Evolutionary conservation across 345 rosid species (phyloP), one percentile per base, ranked within the genome.

Genomic region (Trapa incisa): DNA sequence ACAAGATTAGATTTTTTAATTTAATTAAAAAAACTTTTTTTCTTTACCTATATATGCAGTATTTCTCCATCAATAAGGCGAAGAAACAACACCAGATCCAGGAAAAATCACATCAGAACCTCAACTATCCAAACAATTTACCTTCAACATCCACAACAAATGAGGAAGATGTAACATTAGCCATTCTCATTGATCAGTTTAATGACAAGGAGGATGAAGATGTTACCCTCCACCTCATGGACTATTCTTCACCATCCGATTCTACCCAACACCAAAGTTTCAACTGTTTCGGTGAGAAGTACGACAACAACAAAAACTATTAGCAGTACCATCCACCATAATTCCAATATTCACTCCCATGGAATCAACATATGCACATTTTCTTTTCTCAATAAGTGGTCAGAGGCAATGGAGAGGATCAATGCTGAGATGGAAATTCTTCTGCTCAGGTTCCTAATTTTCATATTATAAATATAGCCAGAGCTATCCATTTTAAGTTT

Each of bases 161-260:
- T 11, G 96, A 85, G 60, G 97, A 83, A 52, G 87, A 83, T 29
- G 79, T 74, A 65, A 76, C 86, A 17, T 64, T 81, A 22, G 87
- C 77, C 17, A 65, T 79, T 53, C 85, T 84, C 2, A 76, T 79
- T 1, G 85, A 82, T 70, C 81, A 91, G 54, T 86, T 85, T 56
- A 74, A 73, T 29, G 77, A 69, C 41, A 60, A 62, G 15, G 82
- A 84, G 52, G 79, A 65, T 8, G 71, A 70, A 50, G 67, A 65
- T 29, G 52, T 43, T 35, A 65, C 52, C 36, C 52, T 41, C 47
- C 67, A 42, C 6, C 52, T 65, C 35, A 41, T 65, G 47, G 53
- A 43, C 48, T 38, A 6, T 17, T 12, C 48, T 35, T 32, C 62
- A 22, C 8, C 61, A 29, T 58, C 63, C 38, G 63, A 29, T 5